phyloP scores from a whole-genome alignment of 2,329 filamentous ascomycete species.

The Thielaviopsis ethacetica region DNA sequence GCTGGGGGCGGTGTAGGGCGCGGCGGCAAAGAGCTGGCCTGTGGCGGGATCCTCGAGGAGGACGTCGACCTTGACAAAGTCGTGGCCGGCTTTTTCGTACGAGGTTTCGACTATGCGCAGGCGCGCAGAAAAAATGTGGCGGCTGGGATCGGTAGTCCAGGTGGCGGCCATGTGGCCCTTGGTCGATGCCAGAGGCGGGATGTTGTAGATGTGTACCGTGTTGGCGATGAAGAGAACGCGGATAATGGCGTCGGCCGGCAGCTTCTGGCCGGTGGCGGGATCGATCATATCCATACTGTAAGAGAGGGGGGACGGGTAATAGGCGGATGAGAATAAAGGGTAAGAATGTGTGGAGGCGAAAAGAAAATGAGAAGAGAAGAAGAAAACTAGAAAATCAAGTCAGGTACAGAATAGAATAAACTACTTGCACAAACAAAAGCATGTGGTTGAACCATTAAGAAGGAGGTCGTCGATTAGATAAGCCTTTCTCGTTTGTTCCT shows the following conservation, averaged over 20 bases:
- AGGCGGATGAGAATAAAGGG: neutral
- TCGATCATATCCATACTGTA: conserved; percentile 45
- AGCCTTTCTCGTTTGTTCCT: neutral
- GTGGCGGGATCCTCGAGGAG: conserved; percentile 60
- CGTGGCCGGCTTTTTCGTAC: conserved; percentile 31
- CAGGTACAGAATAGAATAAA: too few relatives aligned
- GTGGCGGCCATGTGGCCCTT: conserved; percentile 62
- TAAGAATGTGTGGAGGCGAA: neutral
- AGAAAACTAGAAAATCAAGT: neutral
- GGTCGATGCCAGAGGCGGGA: conserved; percentile 62
- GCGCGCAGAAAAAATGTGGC: conserved; percentile 74
- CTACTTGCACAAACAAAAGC: neutral
- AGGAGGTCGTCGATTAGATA: conserved; percentile 4
- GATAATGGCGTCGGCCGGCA: conserved; percentile 65
- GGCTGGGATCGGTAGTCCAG: conserved; percentile 57
- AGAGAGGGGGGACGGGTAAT: neutral
- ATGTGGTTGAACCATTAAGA: neutral
- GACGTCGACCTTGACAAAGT: conserved; percentile 49
- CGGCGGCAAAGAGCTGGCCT: conserved; percentile 68
- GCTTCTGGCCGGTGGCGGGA: conserved; percentile 50
- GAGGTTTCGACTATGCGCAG: conserved; percentile 66
- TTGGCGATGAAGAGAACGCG: conserved; percentile 64
- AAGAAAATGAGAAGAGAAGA: neutral
- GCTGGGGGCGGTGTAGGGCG: conserved; percentile 51
- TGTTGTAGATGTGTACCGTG: conserved; percentile 71